phyloP scores from a whole-genome alignment of 495 filamentous ascomycete species.

The Annulohypoxylon bovei region DNA sequence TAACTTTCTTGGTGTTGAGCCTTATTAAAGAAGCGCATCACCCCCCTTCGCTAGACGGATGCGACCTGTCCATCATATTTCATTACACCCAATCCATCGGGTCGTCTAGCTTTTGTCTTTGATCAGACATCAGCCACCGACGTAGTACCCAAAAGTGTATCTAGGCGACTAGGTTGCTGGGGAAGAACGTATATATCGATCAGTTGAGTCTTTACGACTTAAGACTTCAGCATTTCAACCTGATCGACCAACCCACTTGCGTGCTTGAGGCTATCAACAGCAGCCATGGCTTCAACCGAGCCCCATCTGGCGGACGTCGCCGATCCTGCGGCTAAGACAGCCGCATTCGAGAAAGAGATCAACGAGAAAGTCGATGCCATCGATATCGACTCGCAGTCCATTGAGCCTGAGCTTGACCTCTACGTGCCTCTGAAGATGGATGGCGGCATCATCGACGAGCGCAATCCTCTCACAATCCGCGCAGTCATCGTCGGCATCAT shows the following conservation, averaged over 20 bases:
- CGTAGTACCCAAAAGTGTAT: neutral
- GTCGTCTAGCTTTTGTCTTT: slow-evolving; percentile 17
- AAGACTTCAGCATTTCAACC: neutral
- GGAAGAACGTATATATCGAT: neutral
- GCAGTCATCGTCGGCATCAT: slow-evolving; percentile 66
- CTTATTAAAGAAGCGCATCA: slow-evolving; percentile 24
- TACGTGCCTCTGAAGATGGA: slow-evolving; percentile 61
- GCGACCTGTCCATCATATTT: neutral
- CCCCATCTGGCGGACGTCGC: slow-evolving; percentile 25
- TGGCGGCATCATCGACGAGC: slow-evolving; percentile 52
- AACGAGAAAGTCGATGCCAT: slow-evolving; percentile 37
- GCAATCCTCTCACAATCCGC: slow-evolving; percentile 65
- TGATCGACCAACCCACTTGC: neutral
- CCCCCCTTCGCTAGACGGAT: slow-evolving; percentile 6
- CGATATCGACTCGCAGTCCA: slow-evolving; percentile 37
- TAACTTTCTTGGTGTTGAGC: neutral
- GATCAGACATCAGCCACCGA: slow-evolving; percentile 16
- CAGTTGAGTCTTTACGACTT: neutral
- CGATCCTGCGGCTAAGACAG: slow-evolving; percentile 27
- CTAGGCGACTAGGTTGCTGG: neutral
- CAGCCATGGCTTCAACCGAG: slow-evolving; percentile 41
- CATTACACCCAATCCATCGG: slow-evolving; percentile 19
- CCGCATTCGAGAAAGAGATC: slow-evolving; percentile 24
- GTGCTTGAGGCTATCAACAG: neutral
- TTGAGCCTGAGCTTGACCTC: slow-evolving; percentile 56